phyloP scores from a whole-genome alignment of 345 rosid species.

The Heritiera fomes region DNA sequence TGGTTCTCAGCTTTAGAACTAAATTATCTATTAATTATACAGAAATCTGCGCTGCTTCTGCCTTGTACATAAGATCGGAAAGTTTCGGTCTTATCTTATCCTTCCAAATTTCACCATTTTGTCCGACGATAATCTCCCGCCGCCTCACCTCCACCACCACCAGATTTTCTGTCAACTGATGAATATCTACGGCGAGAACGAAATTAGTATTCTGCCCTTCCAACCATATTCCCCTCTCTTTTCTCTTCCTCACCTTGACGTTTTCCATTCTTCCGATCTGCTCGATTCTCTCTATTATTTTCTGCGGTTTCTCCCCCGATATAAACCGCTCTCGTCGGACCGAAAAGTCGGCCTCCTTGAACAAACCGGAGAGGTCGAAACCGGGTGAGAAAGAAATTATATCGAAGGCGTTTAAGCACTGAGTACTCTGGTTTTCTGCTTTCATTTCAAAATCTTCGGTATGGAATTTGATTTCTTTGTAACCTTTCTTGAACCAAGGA shows the following conservation, averaged over 20 bases:
- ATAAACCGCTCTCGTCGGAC: conserved; percentile 50
- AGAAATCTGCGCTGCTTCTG: conserved; percentile 29
- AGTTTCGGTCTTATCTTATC: conserved; percentile 54
- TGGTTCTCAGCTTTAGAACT: background rate
- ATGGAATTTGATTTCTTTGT: conserved; percentile 38
- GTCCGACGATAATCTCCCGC: conserved; percentile 32
- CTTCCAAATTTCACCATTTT: conserved; percentile 47
- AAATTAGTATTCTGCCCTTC: conserved; percentile 61
- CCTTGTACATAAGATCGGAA: conserved; percentile 31
- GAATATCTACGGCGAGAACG: conserved; percentile 41
- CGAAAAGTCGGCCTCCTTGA: conserved; percentile 35
- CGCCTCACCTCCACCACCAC: conserved; percentile 57
- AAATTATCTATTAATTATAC: background rate
- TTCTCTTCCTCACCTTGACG: conserved; percentile 33
- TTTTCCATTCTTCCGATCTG: conserved; percentile 41
- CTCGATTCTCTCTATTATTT: conserved; percentile 51
- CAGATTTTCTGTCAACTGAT: conserved; percentile 59
- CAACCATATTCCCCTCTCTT: conserved; percentile 45
- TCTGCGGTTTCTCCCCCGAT: conserved; percentile 48
- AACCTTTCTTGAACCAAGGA: conserved; percentile 70
- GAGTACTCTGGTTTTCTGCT: conserved; percentile 16
- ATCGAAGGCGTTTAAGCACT: conserved; percentile 62
- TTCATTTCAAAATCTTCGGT: conserved; percentile 52
- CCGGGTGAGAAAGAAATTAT: conserved; percentile 62
- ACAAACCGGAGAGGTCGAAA: conserved; percentile 47